Evolutionary conservation across 2,329 filamentous ascomycete genomes (phyloP).

Genomic region (Sporothrix pseudoabietina): DNA sequence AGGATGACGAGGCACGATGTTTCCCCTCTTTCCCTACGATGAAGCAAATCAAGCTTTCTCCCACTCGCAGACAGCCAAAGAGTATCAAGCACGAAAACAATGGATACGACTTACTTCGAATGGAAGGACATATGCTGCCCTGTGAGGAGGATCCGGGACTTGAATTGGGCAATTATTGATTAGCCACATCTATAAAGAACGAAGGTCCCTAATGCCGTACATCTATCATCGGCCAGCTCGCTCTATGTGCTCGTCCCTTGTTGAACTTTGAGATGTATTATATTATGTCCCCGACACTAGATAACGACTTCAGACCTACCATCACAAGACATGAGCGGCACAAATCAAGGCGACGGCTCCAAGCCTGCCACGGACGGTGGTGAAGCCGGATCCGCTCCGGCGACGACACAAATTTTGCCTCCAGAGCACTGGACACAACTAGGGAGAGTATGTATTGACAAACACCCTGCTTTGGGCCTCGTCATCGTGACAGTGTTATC

Average conservation of each 20-base stretch:
- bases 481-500: neutral
- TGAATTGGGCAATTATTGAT: neutral
- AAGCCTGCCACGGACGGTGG: neutral
- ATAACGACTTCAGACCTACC: neutral
- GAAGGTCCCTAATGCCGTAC: neutral
- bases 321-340: neutral
- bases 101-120: neutral
- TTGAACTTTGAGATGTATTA: neutral
- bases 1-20: conserved; percentile 1
- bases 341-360: neutral
- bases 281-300: neutral
- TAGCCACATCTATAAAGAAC: neutral
- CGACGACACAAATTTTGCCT: neutral
- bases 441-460: neutral
- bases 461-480: neutral
- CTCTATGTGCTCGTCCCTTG: neutral
- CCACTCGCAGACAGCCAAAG: neutral
- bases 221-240: neutral
- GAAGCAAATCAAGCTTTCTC: neutral
- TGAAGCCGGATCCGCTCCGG: neutral
- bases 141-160: neutral
- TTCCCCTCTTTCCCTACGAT: neutral
- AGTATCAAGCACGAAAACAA: neutral
- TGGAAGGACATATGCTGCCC: neutral
- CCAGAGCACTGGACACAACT: conserved; percentile 21